Evolutionary conservation across 164 flowering plant species (phyloP), one percentile per base, ranked within the genome.

Genomic region (Annona squamosa): DNA sequence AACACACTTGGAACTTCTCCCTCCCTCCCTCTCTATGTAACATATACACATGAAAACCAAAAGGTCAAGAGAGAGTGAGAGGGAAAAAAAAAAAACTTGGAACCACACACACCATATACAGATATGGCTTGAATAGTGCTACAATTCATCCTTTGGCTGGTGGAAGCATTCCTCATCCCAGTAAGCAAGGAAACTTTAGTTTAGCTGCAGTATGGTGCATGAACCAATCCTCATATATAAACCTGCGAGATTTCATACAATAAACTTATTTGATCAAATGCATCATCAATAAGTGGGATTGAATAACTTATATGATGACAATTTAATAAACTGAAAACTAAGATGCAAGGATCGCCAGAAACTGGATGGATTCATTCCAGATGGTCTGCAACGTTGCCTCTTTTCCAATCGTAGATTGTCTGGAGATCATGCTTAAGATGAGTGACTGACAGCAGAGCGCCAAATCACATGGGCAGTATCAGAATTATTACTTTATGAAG

Each of bases 131-230:
- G 37, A 0, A 26, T 26, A 26, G 37, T 26, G 37, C 85, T 68
- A 93, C 72, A 94, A 88, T 77, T 92, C 98, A 76, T 92, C 97
- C 80, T 90, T 94, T 1, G 92, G 79, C 56, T 77, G 4, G 72
- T 85, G 77, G 59, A 85, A 76, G 77, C 91, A 90, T 46, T 84
- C 79, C 75, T 91, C 91, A 74, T 94, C 99, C 99, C 99, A 92
- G 52, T 83, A 87, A 87, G 80, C 82, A 88, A n/a, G 98, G 98
- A 71, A 76, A 91, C 84, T 84, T 91, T 81, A 92, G 68, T 79
- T 82, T 88, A 47, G 97, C 92, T 68, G 97, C 97, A 78, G 86
- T 84, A 75, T 94, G 98, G 45, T 97, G 97, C 97, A 94, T 86
- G 71, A 62, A 75, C 98, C 98, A 94, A 67, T 89, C 97, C 44